Conservation (phyloP, 495 filamentous ascomycete genomes). For the Podospora pseudocomata region DNA sequence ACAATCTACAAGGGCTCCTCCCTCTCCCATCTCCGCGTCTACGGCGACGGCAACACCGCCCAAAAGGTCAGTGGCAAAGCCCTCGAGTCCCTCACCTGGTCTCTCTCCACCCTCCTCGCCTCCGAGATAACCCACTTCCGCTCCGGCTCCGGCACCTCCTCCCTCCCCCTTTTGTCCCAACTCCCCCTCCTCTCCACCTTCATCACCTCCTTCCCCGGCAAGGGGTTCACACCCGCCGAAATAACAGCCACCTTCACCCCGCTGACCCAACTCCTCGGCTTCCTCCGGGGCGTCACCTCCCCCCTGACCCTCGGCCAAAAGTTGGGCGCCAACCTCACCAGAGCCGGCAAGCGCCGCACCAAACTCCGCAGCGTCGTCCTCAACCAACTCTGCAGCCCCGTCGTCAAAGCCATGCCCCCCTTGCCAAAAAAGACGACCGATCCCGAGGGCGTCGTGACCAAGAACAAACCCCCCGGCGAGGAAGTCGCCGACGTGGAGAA, state of each 20-base stretch:
- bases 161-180: slow-evolving; percentile 10
- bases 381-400: slow-evolving; percentile 3
- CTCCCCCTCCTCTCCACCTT: slow-evolving; percentile 16
- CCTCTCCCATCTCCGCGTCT: background rate
- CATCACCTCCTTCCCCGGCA: slow-evolving; percentile 13
- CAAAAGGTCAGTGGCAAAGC: slow-evolving; percentile 14
- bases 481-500: slow-evolving; percentile 11
- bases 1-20: slow-evolving; percentile 1
- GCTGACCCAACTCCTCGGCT: slow-evolving; percentile 12
- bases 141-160: slow-evolving; percentile 9
- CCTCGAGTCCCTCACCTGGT: slow-evolving; percentile 14
- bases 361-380: slow-evolving; percentile 14
- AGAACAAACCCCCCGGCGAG: slow-evolving; percentile 10
- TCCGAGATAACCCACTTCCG: slow-evolving; percentile 18
- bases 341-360: slow-evolving; percentile 12
- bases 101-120: slow-evolving; percentile 14
- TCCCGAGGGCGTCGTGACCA: slow-evolving; percentile 3
- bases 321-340: slow-evolving; percentile 14
- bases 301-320: slow-evolving; percentile 10
- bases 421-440: background rate
- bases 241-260: background rate
- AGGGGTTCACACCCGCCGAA: background rate
- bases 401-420: background rate
- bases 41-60: background rate
- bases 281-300: slow-evolving; percentile 10